Conservation (phyloP, 2,329 filamentous ascomycete species). For the Nigrospora oryzae region DNA sequence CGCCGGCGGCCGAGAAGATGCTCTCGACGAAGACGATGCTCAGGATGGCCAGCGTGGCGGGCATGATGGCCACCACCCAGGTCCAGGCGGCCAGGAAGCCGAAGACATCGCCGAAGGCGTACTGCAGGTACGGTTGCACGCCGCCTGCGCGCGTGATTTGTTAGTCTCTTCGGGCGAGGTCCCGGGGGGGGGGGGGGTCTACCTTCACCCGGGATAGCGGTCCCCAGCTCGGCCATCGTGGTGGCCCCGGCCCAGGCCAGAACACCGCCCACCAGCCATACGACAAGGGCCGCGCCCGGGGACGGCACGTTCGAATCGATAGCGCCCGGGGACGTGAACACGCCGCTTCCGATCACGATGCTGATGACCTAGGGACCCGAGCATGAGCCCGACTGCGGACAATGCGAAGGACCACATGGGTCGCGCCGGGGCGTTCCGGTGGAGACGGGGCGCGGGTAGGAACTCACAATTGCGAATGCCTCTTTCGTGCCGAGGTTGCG, state of each 20-base stretch:
- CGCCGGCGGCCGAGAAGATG: conserved; percentile 42
- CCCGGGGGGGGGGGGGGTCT: conserved; percentile 1
- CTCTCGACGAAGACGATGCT: conserved; percentile 56
- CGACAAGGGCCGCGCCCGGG: conserved; percentile 45
- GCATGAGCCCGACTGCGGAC: too few species aligned
- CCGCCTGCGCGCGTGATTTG: conserved; percentile 30
- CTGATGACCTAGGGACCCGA: conserved; percentile 27
- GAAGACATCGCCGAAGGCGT: conserved; percentile 51
- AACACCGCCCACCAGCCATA: conserved; percentile 54
- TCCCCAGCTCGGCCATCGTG: conserved; percentile 55
- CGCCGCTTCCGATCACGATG: conserved; percentile 56
- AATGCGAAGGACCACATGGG: too few species aligned
- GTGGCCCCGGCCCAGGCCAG: conserved; percentile 57
- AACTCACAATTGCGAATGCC: conserved; percentile 42
- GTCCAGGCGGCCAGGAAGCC: conserved; percentile 60
- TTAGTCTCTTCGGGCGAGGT: neutral
- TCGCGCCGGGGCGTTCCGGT: too few species aligned
- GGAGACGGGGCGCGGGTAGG: too few species aligned
- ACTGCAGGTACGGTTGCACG: conserved; percentile 53
- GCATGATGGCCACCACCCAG: conserved; percentile 57
- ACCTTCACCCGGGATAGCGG: conserved; percentile 54
- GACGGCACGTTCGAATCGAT: conserved; percentile 58
- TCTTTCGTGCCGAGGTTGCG: conserved; percentile 20
- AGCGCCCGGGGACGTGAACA: conserved; percentile 56
- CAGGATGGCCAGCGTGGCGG: conserved; percentile 54